Evolutionary conservation across 192 early-diverging fungal species (phyloP), one percentile per base, ranked within the genome.

Genomic region (Thamnidium elegans): DNA sequence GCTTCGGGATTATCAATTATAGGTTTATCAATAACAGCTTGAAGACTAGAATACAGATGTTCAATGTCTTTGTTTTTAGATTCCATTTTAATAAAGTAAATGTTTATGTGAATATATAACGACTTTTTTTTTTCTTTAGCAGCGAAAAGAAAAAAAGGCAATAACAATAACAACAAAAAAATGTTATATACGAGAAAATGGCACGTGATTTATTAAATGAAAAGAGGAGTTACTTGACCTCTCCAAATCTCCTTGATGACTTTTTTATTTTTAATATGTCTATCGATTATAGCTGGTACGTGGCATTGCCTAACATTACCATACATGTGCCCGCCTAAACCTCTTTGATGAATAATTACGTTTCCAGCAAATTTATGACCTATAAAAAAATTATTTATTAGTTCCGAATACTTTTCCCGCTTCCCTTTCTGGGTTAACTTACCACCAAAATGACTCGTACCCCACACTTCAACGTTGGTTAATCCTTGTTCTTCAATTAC

Each of bases 311-410:
- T 55, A 15, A 76, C 63, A 51, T 76, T 76, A 7, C 74, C 74
- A 58, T 76, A 76, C 67, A 76, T 68, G 34, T 76, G 74, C 4
- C 74, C 74, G 10, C 70, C 70, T 10, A 75, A 45, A 0, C 39
- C 21, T 17, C 55, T 52, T 51, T 60, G 62, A 62, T 73, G 71
- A 23, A 77, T 74, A 46, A 89, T 85, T 30, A 89, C 54, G 68
- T 87, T 87, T 19, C 87, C 87, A 44, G 87, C 85, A 78, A 79
- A 89, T 71, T 85, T 87, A 71, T 88, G 87, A 5, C 87, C 86
- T 76, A 66, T 44, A 26, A 26, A 26, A 26, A 26, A 26, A 26
- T 62, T 42, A 39, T 39, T 26, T 26, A 65, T 56, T 51, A 75
- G 30, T 19, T n/a, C 5, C 20, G 36, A 17, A 23, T 39, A 39